Percentiles rank a stretch among this genome's conserved stretches.
These are phyloP conservation scores for Miscanthus sacchariflorus DNA, from an alignment of 202 grass and related monocot species.

Conservation along the genomic window DNA sequence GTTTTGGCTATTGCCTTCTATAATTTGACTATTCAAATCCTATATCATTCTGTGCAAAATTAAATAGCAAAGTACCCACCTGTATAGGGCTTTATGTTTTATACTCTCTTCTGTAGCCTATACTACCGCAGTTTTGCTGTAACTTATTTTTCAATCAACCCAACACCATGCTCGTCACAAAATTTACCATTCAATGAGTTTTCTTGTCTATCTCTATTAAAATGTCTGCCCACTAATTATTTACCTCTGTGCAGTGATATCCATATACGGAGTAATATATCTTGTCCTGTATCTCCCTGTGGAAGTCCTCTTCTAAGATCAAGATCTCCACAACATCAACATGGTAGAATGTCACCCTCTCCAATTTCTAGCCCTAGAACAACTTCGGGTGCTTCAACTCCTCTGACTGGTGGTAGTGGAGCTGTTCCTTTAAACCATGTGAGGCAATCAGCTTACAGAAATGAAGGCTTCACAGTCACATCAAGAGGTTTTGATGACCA, in stretches of 20 bases:
- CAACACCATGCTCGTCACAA: conserved; percentile 22
- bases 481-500: conserved; percentile 60
- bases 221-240: conserved; percentile 36
- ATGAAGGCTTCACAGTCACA: conserved; percentile 55
- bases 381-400: conserved; percentile 90
- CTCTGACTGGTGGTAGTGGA: conserved; percentile 79
- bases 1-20: conserved; percentile 16
- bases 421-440: conserved; percentile 71
- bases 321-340: conserved; percentile 76
- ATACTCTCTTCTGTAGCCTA: conserved; percentile 15
- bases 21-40: conserved; percentile 2
- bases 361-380: conserved; percentile 94
- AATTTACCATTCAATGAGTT: conserved; percentile 13
- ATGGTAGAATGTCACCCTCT: conserved; percentile 90
- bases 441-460: conserved; percentile 65
- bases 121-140: conserved; percentile 22
- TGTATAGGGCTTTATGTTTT: conserved; percentile 25
- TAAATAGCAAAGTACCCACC: background rate
- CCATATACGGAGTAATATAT: conserved; percentile 81
- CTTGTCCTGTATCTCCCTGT: conserved; percentile 95
- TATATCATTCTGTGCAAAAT: conserved; percentile 13
- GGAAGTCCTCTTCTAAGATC: conserved; percentile 86
- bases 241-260: conserved; percentile 67
- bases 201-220: conserved; percentile 38
- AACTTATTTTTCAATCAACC: conserved; percentile 26